These are phyloP conservation scores for Pleurotus pulmonarius DNA, from an alignment of 768 basidiomycete species.

Conservation along the genomic window DNA sequence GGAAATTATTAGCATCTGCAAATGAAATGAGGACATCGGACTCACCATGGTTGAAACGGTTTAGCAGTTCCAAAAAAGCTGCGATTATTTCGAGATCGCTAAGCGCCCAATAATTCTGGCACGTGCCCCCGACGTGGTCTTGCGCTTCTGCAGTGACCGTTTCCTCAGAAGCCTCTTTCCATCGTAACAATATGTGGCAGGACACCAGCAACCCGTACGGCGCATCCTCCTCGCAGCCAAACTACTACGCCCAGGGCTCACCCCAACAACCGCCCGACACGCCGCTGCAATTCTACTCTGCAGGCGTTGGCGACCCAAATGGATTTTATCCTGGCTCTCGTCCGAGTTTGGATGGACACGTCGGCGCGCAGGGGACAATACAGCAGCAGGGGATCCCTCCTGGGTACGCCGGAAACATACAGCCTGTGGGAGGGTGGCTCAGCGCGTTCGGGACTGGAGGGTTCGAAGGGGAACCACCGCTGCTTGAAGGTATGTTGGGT, in stretches of 20 bases:
- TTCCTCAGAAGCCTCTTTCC: neutral
- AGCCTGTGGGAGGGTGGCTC: constrained; percentile 81
- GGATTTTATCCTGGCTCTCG: constrained; percentile 68
- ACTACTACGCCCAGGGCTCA: constrained; percentile 51
- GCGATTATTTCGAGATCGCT: neutral
- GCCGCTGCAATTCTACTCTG: constrained; percentile 72
- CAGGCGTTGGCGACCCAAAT: constrained; percentile 39
- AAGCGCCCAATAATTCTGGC: constrained; percentile 24
- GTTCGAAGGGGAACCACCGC: constrained; percentile 91
- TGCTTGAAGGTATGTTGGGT: constrained; percentile 73
- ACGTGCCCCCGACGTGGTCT: constrained; percentile 10
- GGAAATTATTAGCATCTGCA: constrained; percentile 8
- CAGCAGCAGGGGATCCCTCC: constrained; percentile 36
- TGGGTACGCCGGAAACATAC: constrained; percentile 70
- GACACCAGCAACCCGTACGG: constrained; percentile 57
- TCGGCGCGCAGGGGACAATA: constrained; percentile 51
- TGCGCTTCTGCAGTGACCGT: neutral
- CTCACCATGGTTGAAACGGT: constrained; percentile 36
- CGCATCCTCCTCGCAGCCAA: constrained; percentile 56
- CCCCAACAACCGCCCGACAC: constrained; percentile 39
- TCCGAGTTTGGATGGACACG: constrained; percentile 74
- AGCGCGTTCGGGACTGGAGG: constrained; percentile 95
- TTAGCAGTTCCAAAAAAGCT: neutral
- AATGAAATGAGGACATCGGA: constrained; percentile 1
- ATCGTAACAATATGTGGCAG: constrained; percentile 62